Base-by-base conservation (phyloP, 192 early-diverging fungal species). In the Radiomyces spectabilis region DNA sequence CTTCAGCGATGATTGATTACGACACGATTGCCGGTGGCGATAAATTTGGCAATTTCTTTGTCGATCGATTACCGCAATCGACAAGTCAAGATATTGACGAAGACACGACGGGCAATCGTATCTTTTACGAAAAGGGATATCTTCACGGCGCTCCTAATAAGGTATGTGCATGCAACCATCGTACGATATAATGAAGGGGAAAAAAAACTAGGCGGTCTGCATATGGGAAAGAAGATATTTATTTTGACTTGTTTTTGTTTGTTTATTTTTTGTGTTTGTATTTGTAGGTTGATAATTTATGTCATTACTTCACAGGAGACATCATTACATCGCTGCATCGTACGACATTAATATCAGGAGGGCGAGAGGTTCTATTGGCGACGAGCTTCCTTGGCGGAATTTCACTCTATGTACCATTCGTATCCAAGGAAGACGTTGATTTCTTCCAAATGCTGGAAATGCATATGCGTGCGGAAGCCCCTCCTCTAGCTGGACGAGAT, bases 11-110 rank as follows among this genome's bases (percentile, higher is more conserved):
- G 79, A 65, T 93, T 29, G 94, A 97, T 71, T 95, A 93, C 59
- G 88, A 96, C 58, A 97, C 97, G 4, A 79, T 95, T 4, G 88
- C 81, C 4, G 87, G 82, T 15, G 95, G 89, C 16, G 97, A 99
- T 80, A 94, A 95, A 68, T 99, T 99, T 83, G 97, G 97, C 29
- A 95, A 95, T 55, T 69, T 99, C 19, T 86, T 85, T 47, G 83
- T 90, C 9, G 57, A 84, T 45, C 79, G 97, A 19, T 63, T 91
- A 53, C 80, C 91, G 1, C 51, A 72, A 21, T 69, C 78, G 5
- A 75, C 82, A 0, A 77, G 76, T 19, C 70, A 84, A 43, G 82
- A 87, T 48, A 68, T 97, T 38, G 94, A 95, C 44, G 86, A 91
- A 25, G 95, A 96, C 60, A 83, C 88, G 4, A 86, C 90, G 4